These are phyloP conservation scores for Daedalea quercina DNA, from an alignment of 768 basidiomycete genomes.

Conservation along the genomic window DNA sequence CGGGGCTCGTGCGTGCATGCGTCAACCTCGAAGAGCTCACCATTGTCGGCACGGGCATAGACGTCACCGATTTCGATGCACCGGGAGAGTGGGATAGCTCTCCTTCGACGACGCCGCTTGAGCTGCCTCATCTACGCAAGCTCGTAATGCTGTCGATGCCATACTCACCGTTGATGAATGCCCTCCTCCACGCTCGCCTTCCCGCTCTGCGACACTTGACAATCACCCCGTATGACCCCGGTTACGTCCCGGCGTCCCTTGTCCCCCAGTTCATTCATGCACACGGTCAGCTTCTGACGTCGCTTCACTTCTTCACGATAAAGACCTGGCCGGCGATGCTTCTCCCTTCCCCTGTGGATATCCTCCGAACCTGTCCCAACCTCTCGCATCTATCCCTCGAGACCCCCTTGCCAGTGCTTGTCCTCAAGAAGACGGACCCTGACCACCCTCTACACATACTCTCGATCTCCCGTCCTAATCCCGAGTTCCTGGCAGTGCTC, in stretches of 20 bases:
- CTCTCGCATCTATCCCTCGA: conserved; percentile 71
- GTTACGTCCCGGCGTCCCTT: conserved; percentile 51
- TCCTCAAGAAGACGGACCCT: conserved; percentile 19
- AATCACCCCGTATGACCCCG: conserved; percentile 68
- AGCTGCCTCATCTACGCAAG: conserved; percentile 51
- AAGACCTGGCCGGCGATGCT: conserved; percentile 37
- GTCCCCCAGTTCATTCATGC: conserved; percentile 49
- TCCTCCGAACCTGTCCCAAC: conserved; percentile 20
- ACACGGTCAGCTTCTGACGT: conserved; percentile 53
- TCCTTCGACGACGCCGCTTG: conserved; percentile 35
- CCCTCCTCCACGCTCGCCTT: conserved; percentile 52
- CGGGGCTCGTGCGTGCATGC: conserved; percentile 49
- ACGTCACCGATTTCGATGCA: conserved; percentile 42
- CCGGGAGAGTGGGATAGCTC: conserved; percentile 11
- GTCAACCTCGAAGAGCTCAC: conserved; percentile 57
- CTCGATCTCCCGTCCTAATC: conserved; percentile 68
- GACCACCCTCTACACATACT: conserved; percentile 49
- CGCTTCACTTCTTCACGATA: conserved; percentile 61
- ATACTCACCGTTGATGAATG: conserved; percentile 53
- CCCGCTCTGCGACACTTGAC: conserved; percentile 58
- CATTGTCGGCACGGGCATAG: conserved; percentile 52
- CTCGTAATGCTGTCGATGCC: conserved; percentile 63
- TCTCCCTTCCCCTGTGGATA: conserved; percentile 17
- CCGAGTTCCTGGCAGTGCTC: conserved; percentile 49
- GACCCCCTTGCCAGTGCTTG: conserved; percentile 51